Base-by-base conservation (phyloP, 257 asterid species). In the Handroanthus guayacan region DNA sequence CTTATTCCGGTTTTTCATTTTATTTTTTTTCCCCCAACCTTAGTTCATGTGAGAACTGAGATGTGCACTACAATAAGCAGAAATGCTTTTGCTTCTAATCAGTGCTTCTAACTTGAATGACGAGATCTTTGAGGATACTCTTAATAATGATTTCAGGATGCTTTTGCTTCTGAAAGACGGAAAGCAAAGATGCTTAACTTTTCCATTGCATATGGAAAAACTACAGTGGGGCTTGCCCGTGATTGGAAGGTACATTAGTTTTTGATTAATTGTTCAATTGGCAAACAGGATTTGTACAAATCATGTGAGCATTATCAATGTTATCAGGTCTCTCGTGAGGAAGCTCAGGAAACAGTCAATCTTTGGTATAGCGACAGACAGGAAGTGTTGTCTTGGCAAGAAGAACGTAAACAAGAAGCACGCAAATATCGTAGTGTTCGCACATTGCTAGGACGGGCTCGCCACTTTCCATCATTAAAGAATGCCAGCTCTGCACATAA, bases 151-250 rank as follows among this genome's bases (percentile, higher is more conserved):
- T 79, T 75, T 52, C 87, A 95, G 99, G 98, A 94, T 85, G 94
- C 96, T 51, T 94, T 92, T 85, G 97, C 91, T 51, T 86, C 99
- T 78, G 99, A 93, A 90, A 89, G 98, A 86, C 90, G 99, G 83
- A 95, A 91, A 84, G 98, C 98, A 44, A 95, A 95, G 92, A 95
- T 95, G 99, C 99, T 95, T 5, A 95, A 95, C 84, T 95, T 95
- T 77, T 95, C 99, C 82, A 95, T 95, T 51, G 99, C 99, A 2
- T 95, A 95, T 39, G 99, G 99, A 61, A 93, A 93, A 87, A 95
- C 99, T 9, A 61, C 87, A 0, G 84, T 88, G 62, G 99, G 99
- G 71, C 97, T 95, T 51, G 87, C 99, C 63, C 97, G 95, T 12
- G 97, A 95, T 83, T 95, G 99, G 99, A 91, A 91, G 97, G 98